Percentiles rank a stretch among this genome's conserved stretches.
These are phyloP conservation scores for Oryza punctata DNA, from an alignment of 176 grass and related monocot genomes.

Conservation along the genomic window DNA sequence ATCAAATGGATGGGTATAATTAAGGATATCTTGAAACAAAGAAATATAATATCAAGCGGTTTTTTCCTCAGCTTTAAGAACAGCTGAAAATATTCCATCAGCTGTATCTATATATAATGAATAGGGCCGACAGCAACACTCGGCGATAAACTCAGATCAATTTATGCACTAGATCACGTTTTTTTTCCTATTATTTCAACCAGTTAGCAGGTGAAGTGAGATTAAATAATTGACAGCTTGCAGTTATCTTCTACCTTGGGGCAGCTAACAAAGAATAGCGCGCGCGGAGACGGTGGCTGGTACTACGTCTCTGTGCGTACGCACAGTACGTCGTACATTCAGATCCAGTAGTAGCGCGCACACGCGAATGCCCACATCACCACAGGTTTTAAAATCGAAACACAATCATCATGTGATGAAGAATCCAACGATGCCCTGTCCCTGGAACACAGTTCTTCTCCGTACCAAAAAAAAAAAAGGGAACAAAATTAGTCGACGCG, in stretches of 20 bases:
- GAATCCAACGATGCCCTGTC: slow-evolving; percentile 37
- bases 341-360: not conserved
- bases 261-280: not conserved
- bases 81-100: slow-evolving; percentile 25
- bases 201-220: too few relatives aligned
- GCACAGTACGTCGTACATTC: not conserved
- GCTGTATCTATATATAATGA: too few relatives aligned
- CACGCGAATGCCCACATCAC: not conserved
- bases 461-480: slow-evolving; percentile 39
- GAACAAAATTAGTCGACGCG: not conserved
- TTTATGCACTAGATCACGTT: too few relatives aligned
- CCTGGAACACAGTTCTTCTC: slow-evolving; percentile 25
- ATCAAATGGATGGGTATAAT: too few relatives aligned
- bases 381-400: slow-evolving; percentile 24
- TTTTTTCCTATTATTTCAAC: too few relatives aligned
- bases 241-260: not conserved
- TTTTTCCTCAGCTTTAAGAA: slow-evolving; percentile 41
- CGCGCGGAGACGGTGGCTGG: not conserved
- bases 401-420: slow-evolving; percentile 43
- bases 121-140: too few relatives aligned
- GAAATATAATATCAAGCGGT: not conserved
- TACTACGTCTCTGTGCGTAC: not conserved
- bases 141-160: too few relatives aligned
- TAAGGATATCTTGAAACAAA: too few relatives aligned
- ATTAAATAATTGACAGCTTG: not conserved